Base-by-base conservation (phyloP, 2,329 filamentous ascomycete genomes). In the Aureobasidium lini region DNA sequence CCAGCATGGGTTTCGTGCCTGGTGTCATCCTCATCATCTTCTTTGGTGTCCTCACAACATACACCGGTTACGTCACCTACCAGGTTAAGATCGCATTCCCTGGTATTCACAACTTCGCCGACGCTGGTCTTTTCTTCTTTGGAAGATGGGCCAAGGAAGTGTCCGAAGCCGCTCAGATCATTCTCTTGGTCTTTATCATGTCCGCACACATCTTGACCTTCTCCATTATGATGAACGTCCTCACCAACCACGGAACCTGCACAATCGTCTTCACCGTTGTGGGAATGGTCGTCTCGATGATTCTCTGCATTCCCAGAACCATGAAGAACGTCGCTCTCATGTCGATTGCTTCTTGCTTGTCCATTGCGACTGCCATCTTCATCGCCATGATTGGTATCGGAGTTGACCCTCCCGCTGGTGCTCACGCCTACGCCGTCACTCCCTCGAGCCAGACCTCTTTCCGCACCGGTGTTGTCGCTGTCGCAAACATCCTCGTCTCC, bases 161-260 rank as follows among this genome's bases (percentile, higher is more conserved):
- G 34, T 74, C 88, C 46, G 84, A 84, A 28, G 71, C 76, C 63
- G 84, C 81, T 63, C 85, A 87, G 65, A 74, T 81, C 9, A 71
- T 89, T 16, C 83, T 88, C 70, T 75, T 89, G 40, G 73, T 86
- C 59, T 88, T 90, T 72, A 80, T 88, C 65, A 84, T 87, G 72
- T 84, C 81, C 36, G 87, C 85, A n/a, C 88, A 90, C 72, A 77
- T 87, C 54, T 74, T 89, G 62, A 88, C 85, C 0, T 88, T 88
- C 64, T 81, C 80, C 34, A 85, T 89, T 66, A 86, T 86, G 64
- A 81, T 89, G 71, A 84, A 84, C 65, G 83, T 79, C 53, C 76
- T 89, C 54, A 84, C 84, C 4, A 70, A 81, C 3, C 79, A 86
- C 62, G 81, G 77, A 0, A 78, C 79, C 0, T 88, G 85, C 70